Percentiles rank a stretch among this genome's conserved stretches.
phyloP scores from a whole-genome alignment of 2,329 filamentous ascomycete species.

The Neobulgaria alba region DNA sequence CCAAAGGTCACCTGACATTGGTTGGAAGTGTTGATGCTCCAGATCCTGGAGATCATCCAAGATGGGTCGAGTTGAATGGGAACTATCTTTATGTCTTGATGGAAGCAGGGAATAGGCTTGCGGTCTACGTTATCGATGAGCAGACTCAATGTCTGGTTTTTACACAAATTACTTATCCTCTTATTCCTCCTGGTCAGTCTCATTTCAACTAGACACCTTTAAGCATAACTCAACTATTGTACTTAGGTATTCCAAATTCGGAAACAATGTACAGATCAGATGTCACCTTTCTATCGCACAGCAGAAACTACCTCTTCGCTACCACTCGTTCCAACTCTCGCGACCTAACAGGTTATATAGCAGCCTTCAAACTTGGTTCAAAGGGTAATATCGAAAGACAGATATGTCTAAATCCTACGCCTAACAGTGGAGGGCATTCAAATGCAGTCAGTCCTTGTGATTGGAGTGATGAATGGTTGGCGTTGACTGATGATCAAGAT shows the following conservation, averaged over 20 bases:
- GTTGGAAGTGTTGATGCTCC: conserved; percentile 68
- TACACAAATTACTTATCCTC: conserved; percentile 66
- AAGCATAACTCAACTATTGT: conserved; percentile 4
- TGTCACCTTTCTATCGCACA: conserved; percentile 65
- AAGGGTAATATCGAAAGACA: conserved; percentile 67
- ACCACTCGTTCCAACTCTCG: conserved; percentile 72
- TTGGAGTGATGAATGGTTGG: conserved; percentile 84
- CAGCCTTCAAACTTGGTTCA: conserved; percentile 64
- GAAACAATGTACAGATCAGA: conserved; percentile 70
- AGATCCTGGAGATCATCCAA: conserved; percentile 63
- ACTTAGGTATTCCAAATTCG: conserved; percentile 30
- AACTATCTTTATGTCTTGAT: conserved; percentile 78
- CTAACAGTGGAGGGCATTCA: conserved; percentile 79
- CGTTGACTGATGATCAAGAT: conserved; percentile 79
- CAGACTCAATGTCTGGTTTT: conserved; percentile 67
- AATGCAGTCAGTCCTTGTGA: conserved; percentile 81
- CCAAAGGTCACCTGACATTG: conserved; percentile 53
- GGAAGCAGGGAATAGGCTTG: conserved; percentile 80
- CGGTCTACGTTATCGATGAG: conserved; percentile 72
- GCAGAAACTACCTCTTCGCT: conserved; percentile 70
- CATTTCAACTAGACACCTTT: conserved; percentile 20
- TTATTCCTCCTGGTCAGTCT: conserved; percentile 63
- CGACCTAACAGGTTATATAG: conserved; percentile 71
- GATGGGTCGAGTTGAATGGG: conserved; percentile 82
- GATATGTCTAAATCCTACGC: conserved; percentile 74